Evolutionary conservation across 2,329 filamentous ascomycete species (phyloP), one percentile per base, ranked within the genome.

Genomic region (Penicillium sp.): DNA sequence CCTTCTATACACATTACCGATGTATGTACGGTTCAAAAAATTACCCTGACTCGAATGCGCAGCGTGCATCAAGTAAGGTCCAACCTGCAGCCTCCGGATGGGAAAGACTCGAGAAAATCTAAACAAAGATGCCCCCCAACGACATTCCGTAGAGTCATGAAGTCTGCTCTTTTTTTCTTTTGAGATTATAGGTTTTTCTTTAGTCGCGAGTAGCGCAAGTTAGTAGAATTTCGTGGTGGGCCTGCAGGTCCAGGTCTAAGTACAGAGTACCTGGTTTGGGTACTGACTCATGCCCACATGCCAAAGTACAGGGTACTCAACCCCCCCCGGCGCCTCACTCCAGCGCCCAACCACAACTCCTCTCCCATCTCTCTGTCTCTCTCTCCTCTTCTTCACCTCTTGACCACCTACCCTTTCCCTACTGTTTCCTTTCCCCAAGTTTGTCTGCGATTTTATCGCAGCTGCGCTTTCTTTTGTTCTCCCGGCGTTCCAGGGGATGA

Each of bases 61-160:
- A 53, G 53, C 49, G 48, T 61, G 59, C 59, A 54, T 56, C 48
- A 63, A 62, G 61, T 54, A 63, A 63, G 61, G 61, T 52, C 56
- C 58, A 41, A 29, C 35, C 48, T 61, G 56, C 58, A 59, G 58
- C 31, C 41, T 46, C 49, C 12, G 18, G 46, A 25, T 55, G 44
- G 58, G 56, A 46, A 64, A 49, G 53, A 63, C 54, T 64, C 47
- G 46, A 58, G 56, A 58, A 56, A 54, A 64, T 64, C 60, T 60
- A 64, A 64, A 64, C 60, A 63, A 61, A 52, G 20, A 35, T 15
- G 15, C 25, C 26, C 27, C 41, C 26, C 22, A 46, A 18, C 44
- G 33, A 37, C 45, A 55, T 61, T 59, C 54, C 47, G 43, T 14
- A 22, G 31, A 9, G 33, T 8, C 33, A 35, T 35, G 15, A 18